Base-by-base conservation (phyloP, 176 grass and related monocot species). In the Oryza glaberrima region DNA sequence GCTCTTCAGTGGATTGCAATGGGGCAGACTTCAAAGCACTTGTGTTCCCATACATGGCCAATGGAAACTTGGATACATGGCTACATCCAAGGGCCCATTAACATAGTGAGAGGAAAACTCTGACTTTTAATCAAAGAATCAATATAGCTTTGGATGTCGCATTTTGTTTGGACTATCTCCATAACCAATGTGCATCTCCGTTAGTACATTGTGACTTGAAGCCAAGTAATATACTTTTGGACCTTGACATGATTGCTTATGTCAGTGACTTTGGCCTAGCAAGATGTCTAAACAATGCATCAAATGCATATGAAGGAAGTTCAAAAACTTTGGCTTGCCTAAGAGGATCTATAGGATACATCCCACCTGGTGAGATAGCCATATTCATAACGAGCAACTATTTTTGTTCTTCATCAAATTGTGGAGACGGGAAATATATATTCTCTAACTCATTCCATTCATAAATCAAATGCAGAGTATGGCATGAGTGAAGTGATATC, bases 61-160 rank as follows among this genome's bases (percentile, higher is more conserved):
- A 87, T 28, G 89, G 94, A 17, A 96, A 81, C 77, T 64, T 96
- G 40, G 91, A 90, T 30, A 71, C 58, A 40, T 93, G 94, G 86
- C 26, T 96, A 67, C 82, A 93, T 78, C 79, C 77, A 6, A 67
- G 83, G 11, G 45, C 17, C 19, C 36, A 77, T 77, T 78, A 25
- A 54, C 13, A 64, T 2, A 19, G 22, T 25, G 9, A 70, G 38
- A 80, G 3, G 15, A 83, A 22, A 19, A 23, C 5, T 38, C 12
- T 92, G 30, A 85, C 23, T 68, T 32, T 91, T 38, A 77, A 1
- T 1, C 77, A 91, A 67, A 73, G 86, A 71, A 82, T 84, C 9
- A 81, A 32, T 64, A 66, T 85, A 60, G 58, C 79, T 3, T 49
- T 70, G 23, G 88, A 82, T 82, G 46, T 72, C 38, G 67, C 77